phyloP scores from a whole-genome alignment of 768 basidiomycete genomes.

The Phylloporus sp. region DNA sequence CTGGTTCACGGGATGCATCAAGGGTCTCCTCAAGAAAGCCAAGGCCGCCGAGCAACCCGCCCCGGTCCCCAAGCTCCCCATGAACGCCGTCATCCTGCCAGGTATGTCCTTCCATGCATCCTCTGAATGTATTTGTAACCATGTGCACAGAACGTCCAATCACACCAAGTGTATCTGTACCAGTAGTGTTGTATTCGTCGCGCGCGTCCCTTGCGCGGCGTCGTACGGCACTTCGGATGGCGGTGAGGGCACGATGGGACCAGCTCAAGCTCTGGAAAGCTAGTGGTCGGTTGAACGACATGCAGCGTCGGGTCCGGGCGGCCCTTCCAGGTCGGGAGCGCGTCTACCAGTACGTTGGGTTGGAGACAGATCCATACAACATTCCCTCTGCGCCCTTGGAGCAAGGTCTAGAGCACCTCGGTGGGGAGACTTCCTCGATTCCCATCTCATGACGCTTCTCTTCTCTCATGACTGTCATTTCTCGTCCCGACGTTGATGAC shows the following conservation, averaged over 20 bases:
- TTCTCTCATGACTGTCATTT: conserved; percentile 5
- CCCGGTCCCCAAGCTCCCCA: conserved; percentile 1
- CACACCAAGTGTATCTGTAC: conserved; percentile 5
- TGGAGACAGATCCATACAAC: conserved; percentile 2
- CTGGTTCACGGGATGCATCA: conserved; percentile 52
- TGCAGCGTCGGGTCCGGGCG: conserved; percentile 29
- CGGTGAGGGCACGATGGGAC: conserved; percentile 28
- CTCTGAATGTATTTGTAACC: not conserved
- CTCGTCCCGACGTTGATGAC: conserved; percentile 14
- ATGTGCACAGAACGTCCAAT: conserved; percentile 16
- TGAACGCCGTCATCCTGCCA: not conserved
- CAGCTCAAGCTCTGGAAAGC: conserved; percentile 25
- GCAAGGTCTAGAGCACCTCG: not conserved
- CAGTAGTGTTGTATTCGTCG: conserved; percentile 6
- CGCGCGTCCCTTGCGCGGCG: conserved; percentile 27
- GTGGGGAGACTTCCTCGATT: not conserved
- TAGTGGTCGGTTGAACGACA: conserved; percentile 23
- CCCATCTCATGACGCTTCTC: conserved; percentile 10
- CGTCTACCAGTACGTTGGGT: conserved; percentile 32
- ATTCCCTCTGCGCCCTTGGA: not conserved
- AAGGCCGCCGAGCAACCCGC: conserved; percentile 2
- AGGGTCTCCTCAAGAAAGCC: conserved; percentile 40
- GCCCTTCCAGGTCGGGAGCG: conserved; percentile 25
- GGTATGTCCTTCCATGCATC: conserved; percentile 6
- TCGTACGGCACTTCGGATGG: conserved; percentile 25